phyloP scores from a whole-genome alignment of 495 filamentous ascomycete genomes.

The Sordaria brevicollis region DNA sequence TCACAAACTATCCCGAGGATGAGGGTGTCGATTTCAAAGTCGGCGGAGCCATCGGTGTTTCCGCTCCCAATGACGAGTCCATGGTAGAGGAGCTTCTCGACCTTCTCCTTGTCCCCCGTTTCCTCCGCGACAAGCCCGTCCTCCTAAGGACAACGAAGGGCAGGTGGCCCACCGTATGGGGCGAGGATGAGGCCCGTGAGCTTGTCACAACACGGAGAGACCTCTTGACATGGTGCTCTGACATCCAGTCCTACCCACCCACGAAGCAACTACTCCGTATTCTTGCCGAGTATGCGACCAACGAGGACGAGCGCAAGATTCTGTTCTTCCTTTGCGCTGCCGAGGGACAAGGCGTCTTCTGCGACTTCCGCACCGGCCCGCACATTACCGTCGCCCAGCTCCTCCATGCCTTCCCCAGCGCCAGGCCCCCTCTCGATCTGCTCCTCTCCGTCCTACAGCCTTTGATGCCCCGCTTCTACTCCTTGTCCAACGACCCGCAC shows the following conservation, averaged over 20 bases:
- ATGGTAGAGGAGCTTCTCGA: slow-evolving; percentile 79
- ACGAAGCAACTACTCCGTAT: slow-evolving; percentile 81
- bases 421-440: slow-evolving; percentile 72
- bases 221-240: slow-evolving; percentile 87
- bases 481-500: slow-evolving; percentile 89
- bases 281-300: slow-evolving; percentile 73
- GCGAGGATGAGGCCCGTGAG: slow-evolving; percentile 74
- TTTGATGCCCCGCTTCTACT: slow-evolving; percentile 97
- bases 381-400: slow-evolving; percentile 78
- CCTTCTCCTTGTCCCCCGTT: slow-evolving; percentile 62
- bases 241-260: slow-evolving; percentile 85
- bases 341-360: slow-evolving; percentile 90
- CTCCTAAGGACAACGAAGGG: slow-evolving; percentile 66
- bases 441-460: slow-evolving; percentile 72
- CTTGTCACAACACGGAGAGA: slow-evolving; percentile 82
- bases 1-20: slow-evolving; percentile 88
- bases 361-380: slow-evolving; percentile 84
- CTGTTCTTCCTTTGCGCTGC: slow-evolving; percentile 74
- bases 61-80: slow-evolving; percentile 69
- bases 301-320: slow-evolving; percentile 76
- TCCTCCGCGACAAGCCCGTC: slow-evolving; percentile 71
- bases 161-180: slow-evolving; percentile 97
- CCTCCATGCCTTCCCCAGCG: slow-evolving; percentile 82
- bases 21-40: slow-evolving; percentile 88
- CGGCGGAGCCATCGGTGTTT: slow-evolving; percentile 88